A percentile compares a stretch with the other conserved stretches of the same genome.
These are phyloP conservation scores for Heliocybe sulcata DNA, from an alignment of 1,284 basidiomycete species.

Conservation along the genomic window DNA sequence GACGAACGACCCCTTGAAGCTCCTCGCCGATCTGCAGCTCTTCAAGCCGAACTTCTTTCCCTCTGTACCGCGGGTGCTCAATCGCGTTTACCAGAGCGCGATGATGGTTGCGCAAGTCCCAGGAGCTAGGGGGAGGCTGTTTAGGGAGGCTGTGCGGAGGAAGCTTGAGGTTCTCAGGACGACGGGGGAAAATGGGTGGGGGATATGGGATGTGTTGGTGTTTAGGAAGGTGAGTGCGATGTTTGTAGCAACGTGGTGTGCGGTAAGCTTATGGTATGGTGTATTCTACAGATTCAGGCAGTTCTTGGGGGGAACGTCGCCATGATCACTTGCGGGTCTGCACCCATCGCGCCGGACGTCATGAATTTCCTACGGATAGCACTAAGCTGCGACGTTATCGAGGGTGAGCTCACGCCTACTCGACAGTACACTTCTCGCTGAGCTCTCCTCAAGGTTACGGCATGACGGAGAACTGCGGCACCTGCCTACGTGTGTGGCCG, in stretches of 20 bases:
- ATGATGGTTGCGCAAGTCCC: conserved; percentile 74
- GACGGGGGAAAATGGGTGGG: conserved; percentile 70
- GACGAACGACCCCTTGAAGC: conserved; percentile 82
- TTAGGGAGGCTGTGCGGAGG: conserved; percentile 72
- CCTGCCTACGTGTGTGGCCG: conserved; percentile 43
- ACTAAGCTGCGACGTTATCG: conserved; percentile 61
- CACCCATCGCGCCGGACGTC: conserved; percentile 75
- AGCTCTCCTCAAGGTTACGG: conserved; percentile 46
- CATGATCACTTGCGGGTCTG: conserved; percentile 69
- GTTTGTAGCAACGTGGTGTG: background rate
- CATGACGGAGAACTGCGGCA: conserved; percentile 73
- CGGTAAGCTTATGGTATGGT: background rate
- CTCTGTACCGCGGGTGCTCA: conserved; percentile 84
- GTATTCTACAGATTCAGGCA: conserved; percentile 48
- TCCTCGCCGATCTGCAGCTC: conserved; percentile 85
- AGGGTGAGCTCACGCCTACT: conserved; percentile 44
- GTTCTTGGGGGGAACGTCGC: conserved; percentile 73
- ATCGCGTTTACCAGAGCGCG: conserved; percentile 77
- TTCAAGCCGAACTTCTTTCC: conserved; percentile 83
- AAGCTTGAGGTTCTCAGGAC: conserved; percentile 74
- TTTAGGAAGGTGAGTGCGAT: conserved; percentile 75
- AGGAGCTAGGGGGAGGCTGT: conserved; percentile 82
- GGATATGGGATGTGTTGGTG: conserved; percentile 86
- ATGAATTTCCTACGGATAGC: conserved; percentile 83
- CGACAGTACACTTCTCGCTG: background rate